Conservation (phyloP, 768 basidiomycete genomes). For the Holtermannia corniformis region DNA sequence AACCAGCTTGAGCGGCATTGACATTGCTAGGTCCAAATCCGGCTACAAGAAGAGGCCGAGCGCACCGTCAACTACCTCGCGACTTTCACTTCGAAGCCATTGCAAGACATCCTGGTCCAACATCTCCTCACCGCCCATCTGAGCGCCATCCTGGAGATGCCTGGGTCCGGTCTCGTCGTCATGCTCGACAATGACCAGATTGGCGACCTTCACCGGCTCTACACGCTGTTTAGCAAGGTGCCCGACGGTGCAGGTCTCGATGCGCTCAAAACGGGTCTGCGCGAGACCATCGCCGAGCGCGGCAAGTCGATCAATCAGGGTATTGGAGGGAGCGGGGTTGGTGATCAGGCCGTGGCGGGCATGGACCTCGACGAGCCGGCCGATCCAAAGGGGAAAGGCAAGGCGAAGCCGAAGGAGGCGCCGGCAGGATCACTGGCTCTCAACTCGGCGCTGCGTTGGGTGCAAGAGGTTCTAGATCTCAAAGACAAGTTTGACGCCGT, state of each 20-base stretch:
- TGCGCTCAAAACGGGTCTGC: slow-evolving; percentile 57
- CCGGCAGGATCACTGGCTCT: slow-evolving; percentile 33
- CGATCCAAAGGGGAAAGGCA: slow-evolving; percentile 48
- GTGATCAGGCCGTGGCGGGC: not conserved
- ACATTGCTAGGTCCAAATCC: slow-evolving; percentile 57
- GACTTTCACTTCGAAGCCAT: slow-evolving; percentile 56
- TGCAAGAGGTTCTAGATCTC: slow-evolving; percentile 75
- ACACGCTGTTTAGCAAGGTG: slow-evolving; percentile 56
- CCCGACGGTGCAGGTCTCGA: slow-evolving; percentile 58
- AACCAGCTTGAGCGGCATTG: not conserved
- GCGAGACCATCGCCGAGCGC: slow-evolving; percentile 59
- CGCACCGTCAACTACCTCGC: slow-evolving; percentile 80
- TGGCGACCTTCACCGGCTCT: slow-evolving; percentile 68
- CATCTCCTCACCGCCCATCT: slow-evolving; percentile 71
- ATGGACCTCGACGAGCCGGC: slow-evolving; percentile 9
- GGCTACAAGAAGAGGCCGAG: slow-evolving; percentile 72
- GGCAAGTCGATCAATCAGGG: slow-evolving; percentile 70
- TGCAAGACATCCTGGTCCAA: slow-evolving; percentile 66
- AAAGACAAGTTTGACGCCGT: slow-evolving; percentile 83
- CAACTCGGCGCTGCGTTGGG: slow-evolving; percentile 74
- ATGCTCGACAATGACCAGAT: slow-evolving; percentile 77
- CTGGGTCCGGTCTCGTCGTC: slow-evolving; percentile 69
- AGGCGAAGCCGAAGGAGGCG: slow-evolving; percentile 40
- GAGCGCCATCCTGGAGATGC: slow-evolving; percentile 61
- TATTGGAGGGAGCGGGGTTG: slow-evolving; percentile 9